These are phyloP conservation scores for Tillandsia fasciculata DNA, from an alignment of 176 grass and related monocot species.

Conservation along the genomic window DNA sequence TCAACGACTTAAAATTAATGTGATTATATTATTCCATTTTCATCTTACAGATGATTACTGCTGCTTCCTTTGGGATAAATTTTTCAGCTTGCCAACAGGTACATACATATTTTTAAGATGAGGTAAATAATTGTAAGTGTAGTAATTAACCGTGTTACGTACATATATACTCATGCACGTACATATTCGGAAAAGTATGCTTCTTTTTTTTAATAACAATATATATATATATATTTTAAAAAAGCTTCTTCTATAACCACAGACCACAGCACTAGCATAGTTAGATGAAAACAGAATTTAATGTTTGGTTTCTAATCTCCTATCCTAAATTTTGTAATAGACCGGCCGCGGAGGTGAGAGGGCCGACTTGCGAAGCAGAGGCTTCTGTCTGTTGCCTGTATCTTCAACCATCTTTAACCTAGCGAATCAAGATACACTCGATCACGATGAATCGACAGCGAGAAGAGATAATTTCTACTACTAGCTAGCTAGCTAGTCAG, in stretches of 20 bases:
- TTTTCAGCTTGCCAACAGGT: conserved; percentile 20
- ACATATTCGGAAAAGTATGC: too few species aligned
- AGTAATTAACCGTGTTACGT: too few species aligned
- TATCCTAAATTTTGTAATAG: conserved; percentile 1
- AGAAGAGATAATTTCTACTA: not conserved
- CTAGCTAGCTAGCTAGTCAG: not conserved
- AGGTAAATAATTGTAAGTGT: not conserved
- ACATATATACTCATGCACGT: too few species aligned
- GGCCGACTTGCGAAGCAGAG: conserved; percentile 24
- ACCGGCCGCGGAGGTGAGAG: conserved; percentile 1
- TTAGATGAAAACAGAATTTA: too few species aligned
- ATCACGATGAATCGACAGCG: not conserved
- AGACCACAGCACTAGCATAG: too few species aligned
- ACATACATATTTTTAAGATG: not conserved
- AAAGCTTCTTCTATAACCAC: too few species aligned
- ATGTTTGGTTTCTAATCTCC: not conserved
- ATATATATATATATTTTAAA: too few species aligned
- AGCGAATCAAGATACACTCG: conserved; percentile 7
- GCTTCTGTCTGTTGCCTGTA: conserved; percentile 39
- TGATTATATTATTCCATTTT: not conserved
- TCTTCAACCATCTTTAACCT: conserved; percentile 26
- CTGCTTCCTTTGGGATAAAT: conserved; percentile 19
- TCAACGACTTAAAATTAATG: too few species aligned
- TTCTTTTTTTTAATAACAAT: too few species aligned
- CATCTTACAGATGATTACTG: conserved; percentile 27